Percentiles rank a stretch among this genome's conserved stretches.
Evolutionary conservation across 164 flowering plant genomes (phyloP).

Genomic region (Nelumbo lutea): DNA sequence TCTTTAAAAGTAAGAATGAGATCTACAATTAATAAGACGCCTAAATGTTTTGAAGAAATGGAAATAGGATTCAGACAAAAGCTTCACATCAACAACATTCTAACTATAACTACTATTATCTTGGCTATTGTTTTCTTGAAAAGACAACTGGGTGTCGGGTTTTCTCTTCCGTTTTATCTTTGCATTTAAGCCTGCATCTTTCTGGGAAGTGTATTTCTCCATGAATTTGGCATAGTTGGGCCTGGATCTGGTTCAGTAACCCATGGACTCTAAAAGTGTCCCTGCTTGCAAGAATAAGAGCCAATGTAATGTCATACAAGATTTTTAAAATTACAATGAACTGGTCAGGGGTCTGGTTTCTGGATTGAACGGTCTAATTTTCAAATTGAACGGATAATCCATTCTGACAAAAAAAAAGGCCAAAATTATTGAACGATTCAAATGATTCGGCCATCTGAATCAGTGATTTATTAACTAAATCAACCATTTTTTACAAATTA

Average conservation of each 20-base stretch:
- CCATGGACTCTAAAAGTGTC: constrained; percentile 20
- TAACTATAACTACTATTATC: background rate
- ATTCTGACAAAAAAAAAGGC: no score
- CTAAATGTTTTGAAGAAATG: constrained; percentile 27
- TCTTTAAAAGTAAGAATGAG: constrained; percentile 30
- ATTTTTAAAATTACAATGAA: no score
- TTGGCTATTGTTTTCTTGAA: no score
- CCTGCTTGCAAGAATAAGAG: constrained; percentile 28
- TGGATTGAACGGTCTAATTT: no score
- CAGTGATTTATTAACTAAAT: no score
- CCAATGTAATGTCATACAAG: constrained; percentile 7
- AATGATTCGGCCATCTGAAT: no score
- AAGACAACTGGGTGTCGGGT: constrained; percentile 11
- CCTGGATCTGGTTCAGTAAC: constrained; percentile 23
- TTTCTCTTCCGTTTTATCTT: background rate
- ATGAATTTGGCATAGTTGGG: constrained; percentile 32
- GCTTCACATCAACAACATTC: constrained; percentile 5
- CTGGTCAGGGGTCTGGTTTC: no score
- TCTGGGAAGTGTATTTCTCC: constrained; percentile 28
- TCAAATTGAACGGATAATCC: no score
- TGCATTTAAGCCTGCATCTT: constrained; percentile 20
- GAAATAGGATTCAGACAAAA: constrained; percentile 28
- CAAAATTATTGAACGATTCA: no score
- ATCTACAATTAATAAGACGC: constrained; percentile 32
- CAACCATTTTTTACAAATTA: no score